These are phyloP conservation scores for Plasmodium adleri DNA, from an alignment of 169 alveolate genomes.

Conservation along the genomic window DNA sequence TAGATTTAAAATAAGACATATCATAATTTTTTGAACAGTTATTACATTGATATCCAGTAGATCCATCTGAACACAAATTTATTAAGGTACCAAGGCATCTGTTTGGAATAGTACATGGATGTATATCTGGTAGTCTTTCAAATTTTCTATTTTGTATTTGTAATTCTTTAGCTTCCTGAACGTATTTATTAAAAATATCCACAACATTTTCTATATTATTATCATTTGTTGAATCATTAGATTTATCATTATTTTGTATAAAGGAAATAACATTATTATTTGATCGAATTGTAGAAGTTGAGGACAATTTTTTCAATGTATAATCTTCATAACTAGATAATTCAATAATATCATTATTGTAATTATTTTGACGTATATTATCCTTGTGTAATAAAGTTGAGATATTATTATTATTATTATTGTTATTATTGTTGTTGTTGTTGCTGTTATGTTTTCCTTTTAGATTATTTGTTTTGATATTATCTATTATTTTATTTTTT, in stretches of 20 bases:
- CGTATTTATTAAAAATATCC: slow-evolving; percentile 35
- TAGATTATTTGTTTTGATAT: too few species aligned
- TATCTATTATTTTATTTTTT: too few species aligned
- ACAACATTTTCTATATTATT: not conserved
- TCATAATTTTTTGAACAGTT: slow-evolving; percentile 81
- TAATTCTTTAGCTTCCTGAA: slow-evolving; percentile 63
- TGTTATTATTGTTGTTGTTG: too few species aligned
- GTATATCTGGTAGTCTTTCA: slow-evolving; percentile 80
- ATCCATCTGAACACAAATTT: slow-evolving; percentile 81
- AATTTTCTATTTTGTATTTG: slow-evolving; percentile 60
- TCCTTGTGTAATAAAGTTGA: not conserved
- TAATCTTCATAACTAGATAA: too few species aligned
- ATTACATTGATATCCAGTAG: slow-evolving; percentile 84
- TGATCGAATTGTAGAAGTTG: too few species aligned
- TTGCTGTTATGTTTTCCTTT: too few species aligned
- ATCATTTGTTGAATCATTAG: not conserved
- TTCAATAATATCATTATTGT: not conserved
- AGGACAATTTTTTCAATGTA: too few species aligned
- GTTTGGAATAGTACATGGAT: slow-evolving; percentile 79
- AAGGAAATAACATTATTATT: too few species aligned
- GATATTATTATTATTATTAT: too few species aligned
- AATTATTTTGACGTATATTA: not conserved
- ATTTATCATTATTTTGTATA: not conserved
- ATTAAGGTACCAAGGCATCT: slow-evolving; percentile 80
- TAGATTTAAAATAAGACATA: slow-evolving; percentile 78